A percentile compares a stretch with the other conserved stretches of the same genome.
These are phyloP conservation scores for Mortierella alpina DNA, from an alignment of 192 early-diverging fungal species.

Conservation along the genomic window DNA sequence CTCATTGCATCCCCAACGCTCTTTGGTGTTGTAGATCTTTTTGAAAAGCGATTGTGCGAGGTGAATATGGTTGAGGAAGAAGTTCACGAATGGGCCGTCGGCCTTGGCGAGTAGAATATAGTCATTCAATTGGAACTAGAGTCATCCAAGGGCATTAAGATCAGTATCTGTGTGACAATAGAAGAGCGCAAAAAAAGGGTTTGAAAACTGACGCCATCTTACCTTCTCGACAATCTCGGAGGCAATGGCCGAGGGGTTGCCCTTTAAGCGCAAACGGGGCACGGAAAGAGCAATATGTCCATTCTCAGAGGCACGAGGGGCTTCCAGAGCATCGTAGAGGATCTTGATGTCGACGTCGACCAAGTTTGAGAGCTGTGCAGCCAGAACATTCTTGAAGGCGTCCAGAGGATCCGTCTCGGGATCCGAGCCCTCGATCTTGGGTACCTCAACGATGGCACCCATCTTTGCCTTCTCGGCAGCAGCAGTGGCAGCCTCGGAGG, in stretches of 20 bases:
- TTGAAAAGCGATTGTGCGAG: constrained; percentile 66
- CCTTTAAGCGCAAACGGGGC: constrained; percentile 74
- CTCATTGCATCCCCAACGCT: constrained; percentile 74
- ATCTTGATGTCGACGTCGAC: constrained; percentile 55
- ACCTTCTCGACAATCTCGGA: constrained; percentile 70
- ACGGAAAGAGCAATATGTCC: constrained; percentile 80
- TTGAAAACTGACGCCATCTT: neutral
- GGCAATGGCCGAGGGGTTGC: constrained; percentile 74
- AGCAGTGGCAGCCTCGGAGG: constrained; percentile 25
- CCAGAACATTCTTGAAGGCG: constrained; percentile 72
- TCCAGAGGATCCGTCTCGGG: constrained; percentile 66
- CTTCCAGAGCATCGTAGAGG: constrained; percentile 68
- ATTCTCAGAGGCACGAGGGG: constrained; percentile 67
- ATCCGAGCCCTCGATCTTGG: constrained; percentile 56
- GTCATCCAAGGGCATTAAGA: neutral
- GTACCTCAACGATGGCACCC: constrained; percentile 33
- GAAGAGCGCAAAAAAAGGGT: neutral
- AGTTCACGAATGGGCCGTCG: constrained; percentile 82
- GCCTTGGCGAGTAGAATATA: constrained; percentile 63
- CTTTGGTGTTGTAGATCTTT: constrained; percentile 62
- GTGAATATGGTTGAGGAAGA: constrained; percentile 68
- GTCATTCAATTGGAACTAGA: constrained; percentile 68
- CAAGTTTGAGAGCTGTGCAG: constrained; percentile 67
- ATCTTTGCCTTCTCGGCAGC: constrained; percentile 43
- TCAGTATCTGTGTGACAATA: neutral